Evolutionary conservation across 352 stramenopile genomes (phyloP), one percentile per base, ranked within the genome.

Genomic region (Globisporangium alternatum): DNA sequence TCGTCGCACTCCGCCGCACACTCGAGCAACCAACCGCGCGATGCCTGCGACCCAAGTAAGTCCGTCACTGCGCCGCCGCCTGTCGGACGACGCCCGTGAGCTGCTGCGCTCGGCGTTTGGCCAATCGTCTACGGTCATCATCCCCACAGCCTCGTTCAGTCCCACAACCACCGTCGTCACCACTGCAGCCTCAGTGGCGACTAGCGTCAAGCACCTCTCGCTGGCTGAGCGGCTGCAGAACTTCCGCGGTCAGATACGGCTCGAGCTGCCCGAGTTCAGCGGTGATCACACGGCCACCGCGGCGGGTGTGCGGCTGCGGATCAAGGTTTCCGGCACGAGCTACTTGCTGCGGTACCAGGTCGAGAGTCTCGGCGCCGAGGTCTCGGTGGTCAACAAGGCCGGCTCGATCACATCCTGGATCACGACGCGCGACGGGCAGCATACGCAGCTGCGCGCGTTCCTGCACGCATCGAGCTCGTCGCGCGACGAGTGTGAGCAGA

Each of bases 31-130:
- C 7, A 21, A 54, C 2, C 12, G 12, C 43, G 10, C 15, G 7
- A 86, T 89, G 76, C 80, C 77, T 33, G 74, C 74, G 47, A 83
- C 77, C 1, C 60, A 82, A 71, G 74, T 82, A 19, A 86, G 70
- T 55, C 76, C 76, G 3, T 66, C 73, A 19, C 37, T 91, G 51
- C 70, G 77, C 13, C 70, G 81, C 12, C 72, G 76, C 21, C 69
- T 91, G 21, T 90, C 78, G 37, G 78, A 91, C 43, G 78, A 88
- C 51, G 80, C 78, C 0, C 72, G 82, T n/a, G 68, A 80, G 59
- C 48, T 88, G 1, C 62, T 89, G n/a, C 78, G 70, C 13, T 71
- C 60, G 3, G 80, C 75, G 2, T 66, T 88, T 10, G 60, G 63
- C 44, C 43, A 22, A 21, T 43, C 35, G 31, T 28, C 9, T 48